Percentiles rank a stretch among this genome's conserved stretches.
phyloP scores from a whole-genome alignment of 129 eudicot species.

The Centaurea solstitialis region DNA sequence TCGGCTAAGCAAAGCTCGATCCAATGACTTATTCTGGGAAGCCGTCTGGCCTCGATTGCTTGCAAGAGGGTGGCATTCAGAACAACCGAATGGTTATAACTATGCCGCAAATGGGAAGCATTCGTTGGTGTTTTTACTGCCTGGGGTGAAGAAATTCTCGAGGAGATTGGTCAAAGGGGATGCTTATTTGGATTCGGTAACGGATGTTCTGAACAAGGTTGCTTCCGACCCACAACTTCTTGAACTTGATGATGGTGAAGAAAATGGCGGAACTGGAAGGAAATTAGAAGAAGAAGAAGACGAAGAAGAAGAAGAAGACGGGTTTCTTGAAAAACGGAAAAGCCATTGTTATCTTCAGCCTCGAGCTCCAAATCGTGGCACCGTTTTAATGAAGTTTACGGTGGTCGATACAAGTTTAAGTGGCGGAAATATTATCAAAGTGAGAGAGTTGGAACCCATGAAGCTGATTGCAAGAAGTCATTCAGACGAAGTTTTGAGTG shows the following conservation, averaged over 20 bases:
- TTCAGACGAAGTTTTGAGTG: constrained; percentile 35
- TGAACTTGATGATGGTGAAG: constrained; percentile 44
- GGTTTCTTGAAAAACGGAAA: constrained; percentile 34
- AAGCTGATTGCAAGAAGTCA: constrained; percentile 11
- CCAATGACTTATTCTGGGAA: constrained; percentile 80
- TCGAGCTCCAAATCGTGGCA: constrained; percentile 37
- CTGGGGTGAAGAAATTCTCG: constrained; percentile 60
- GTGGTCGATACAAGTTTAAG: constrained; percentile 67
- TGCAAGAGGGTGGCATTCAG: constrained; percentile 85
- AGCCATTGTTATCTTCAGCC: constrained; percentile 63
- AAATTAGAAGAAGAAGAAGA: constrained; percentile 24
- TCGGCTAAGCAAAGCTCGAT: constrained; percentile 77
- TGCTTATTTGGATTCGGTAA: constrained; percentile 62
- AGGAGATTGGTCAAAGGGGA: constrained; percentile 56
- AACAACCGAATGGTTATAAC: constrained; percentile 49
- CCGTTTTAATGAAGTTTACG: constrained; percentile 41
- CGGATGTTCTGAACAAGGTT: constrained; percentile 62
- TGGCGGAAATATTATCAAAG: constrained; percentile 26
- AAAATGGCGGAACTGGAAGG: constrained; percentile 18
- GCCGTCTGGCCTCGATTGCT: constrained; percentile 91
- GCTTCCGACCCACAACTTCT: constrained; percentile 55
- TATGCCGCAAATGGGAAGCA: constrained; percentile 43
- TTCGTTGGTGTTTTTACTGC: constrained; percentile 51
- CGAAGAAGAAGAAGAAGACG: constrained; percentile 25
- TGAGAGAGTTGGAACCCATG: constrained; percentile 45